Conservation (phyloP, 192 early-diverging fungal species). For the Gigaspora rosea region DNA sequence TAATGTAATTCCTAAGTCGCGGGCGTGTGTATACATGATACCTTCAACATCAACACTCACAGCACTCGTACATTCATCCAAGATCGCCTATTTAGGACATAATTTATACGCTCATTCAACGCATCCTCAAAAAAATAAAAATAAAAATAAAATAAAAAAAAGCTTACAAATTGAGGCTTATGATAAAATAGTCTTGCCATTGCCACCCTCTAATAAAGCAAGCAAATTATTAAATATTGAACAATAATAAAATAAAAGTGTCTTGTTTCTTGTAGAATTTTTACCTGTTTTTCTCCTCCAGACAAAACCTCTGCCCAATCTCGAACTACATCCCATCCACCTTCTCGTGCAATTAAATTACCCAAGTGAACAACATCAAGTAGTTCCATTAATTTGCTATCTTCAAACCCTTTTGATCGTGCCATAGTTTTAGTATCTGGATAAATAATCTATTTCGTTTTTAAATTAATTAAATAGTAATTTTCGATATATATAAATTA, state of each 20-base stretch:
- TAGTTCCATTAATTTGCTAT: constrained; percentile 66
- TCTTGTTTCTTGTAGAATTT: not conserved
- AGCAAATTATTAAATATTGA: constrained; percentile 3
- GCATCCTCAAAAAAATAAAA: no score
- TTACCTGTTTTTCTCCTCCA: constrained; percentile 74
- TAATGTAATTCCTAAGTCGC: constrained; percentile 58
- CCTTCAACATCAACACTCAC: constrained; percentile 81
- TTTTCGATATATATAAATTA: not conserved
- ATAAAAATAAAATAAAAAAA: not conserved
- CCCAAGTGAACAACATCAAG: constrained; percentile 71
- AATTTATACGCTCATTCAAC: not conserved
- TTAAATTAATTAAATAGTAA: not conserved
- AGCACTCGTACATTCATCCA: constrained; percentile 82
- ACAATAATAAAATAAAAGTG: not conserved
- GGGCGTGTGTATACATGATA: constrained; percentile 68
- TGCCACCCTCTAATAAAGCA: constrained; percentile 51
- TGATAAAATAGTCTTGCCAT: constrained; percentile 91
- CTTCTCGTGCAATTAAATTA: constrained; percentile 69
- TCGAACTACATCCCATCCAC: constrained; percentile 71
- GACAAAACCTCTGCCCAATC: constrained; percentile 81
- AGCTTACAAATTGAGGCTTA: constrained; percentile 70
- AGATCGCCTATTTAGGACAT: constrained; percentile 43
- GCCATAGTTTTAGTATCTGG: constrained; percentile 76
- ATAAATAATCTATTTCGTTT: constrained; percentile 62
- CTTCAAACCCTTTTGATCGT: constrained; percentile 56